Conservation (phyloP, 176 grass and related monocot genomes). For the Thinopyrum elongatum region DNA sequence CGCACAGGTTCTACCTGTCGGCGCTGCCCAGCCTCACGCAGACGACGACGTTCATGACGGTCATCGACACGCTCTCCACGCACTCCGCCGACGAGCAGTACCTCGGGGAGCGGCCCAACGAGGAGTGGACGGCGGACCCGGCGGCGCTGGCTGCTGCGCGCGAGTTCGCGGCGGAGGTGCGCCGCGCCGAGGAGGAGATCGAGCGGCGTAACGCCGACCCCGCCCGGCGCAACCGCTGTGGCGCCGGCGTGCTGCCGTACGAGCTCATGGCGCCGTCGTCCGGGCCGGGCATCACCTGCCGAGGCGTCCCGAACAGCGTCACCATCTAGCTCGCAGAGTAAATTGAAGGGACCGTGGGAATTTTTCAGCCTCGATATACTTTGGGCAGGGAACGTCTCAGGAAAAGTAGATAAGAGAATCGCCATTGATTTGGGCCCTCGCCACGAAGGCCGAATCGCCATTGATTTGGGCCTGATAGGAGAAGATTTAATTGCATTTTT, state of each 20-base stretch:
- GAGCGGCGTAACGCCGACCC: slow-evolving; percentile 59
- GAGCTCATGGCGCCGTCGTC: slow-evolving; percentile 87
- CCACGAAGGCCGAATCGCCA: slow-evolving; percentile 9
- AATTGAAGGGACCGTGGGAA: background rate
- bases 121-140: slow-evolving; percentile 75
- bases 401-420: background rate
- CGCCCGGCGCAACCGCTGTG: slow-evolving; percentile 60
- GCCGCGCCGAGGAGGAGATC: slow-evolving; percentile 72
- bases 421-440: background rate
- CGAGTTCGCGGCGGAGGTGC: slow-evolving; percentile 58
- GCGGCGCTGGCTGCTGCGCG: slow-evolving; percentile 45
- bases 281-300: slow-evolving; percentile 77
- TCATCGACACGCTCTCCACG: slow-evolving; percentile 97
- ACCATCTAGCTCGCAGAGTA: slow-evolving; percentile 39
- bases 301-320: slow-evolving; percentile 89
- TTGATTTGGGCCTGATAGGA: slow-evolving; percentile 22
- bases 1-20: slow-evolving; percentile 81
- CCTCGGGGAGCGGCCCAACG: slow-evolving; percentile 70
- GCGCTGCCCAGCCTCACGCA: slow-evolving; percentile 87
- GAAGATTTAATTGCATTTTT: background rate
- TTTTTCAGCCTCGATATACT: background rate
- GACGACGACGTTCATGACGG: slow-evolving; percentile 93
- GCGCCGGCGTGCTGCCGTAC: slow-evolving; percentile 87
- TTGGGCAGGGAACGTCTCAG: background rate
- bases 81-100: slow-evolving; percentile 96